Conservation (phyloP, 2,329 filamentous ascomycete species). For the Trichoderma citrinoviride region DNA sequence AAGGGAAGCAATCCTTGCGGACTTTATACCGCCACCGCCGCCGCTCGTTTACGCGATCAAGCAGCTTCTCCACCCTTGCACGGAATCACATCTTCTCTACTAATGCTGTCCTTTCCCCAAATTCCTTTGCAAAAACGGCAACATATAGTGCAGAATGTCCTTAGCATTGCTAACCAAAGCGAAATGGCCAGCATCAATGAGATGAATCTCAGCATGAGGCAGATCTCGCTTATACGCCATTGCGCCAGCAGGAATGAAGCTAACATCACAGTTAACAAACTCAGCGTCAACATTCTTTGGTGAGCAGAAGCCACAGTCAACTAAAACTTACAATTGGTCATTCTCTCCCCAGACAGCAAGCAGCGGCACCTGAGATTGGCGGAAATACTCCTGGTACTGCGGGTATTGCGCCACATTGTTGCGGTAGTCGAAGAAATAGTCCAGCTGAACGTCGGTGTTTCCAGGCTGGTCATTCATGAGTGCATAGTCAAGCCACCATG, state of each 20-base stretch:
- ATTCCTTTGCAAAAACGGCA: neutral
- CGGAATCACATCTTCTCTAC: neutral
- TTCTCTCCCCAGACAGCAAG: constrained; percentile 59
- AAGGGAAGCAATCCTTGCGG: too few relatives aligned
- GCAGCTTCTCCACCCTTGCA: too few relatives aligned
- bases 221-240: constrained; percentile 54
- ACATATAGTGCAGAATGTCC: neutral
- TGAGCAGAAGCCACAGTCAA: too few relatives aligned
- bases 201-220: constrained; percentile 45
- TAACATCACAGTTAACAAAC: constrained; percentile 20
- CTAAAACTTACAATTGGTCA: constrained; percentile 41
- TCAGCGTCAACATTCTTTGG: too few relatives aligned
- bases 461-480: constrained; percentile 42
- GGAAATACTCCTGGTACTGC: constrained; percentile 54
- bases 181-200: constrained; percentile 58
- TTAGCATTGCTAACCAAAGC: constrained; percentile 30
- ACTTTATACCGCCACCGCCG: too few relatives aligned
- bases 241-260: constrained; percentile 51
- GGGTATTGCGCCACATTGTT: constrained; percentile 55
- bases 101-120: neutral
- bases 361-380: constrained; percentile 49
- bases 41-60: too few relatives aligned
- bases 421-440: constrained; percentile 56
- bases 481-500: constrained; percentile 51
- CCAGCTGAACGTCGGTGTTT: constrained; percentile 53